These are phyloP conservation scores for Casuarina equisetifolia DNA, from an alignment of 306 rosid genomes.

Conservation along the genomic window DNA sequence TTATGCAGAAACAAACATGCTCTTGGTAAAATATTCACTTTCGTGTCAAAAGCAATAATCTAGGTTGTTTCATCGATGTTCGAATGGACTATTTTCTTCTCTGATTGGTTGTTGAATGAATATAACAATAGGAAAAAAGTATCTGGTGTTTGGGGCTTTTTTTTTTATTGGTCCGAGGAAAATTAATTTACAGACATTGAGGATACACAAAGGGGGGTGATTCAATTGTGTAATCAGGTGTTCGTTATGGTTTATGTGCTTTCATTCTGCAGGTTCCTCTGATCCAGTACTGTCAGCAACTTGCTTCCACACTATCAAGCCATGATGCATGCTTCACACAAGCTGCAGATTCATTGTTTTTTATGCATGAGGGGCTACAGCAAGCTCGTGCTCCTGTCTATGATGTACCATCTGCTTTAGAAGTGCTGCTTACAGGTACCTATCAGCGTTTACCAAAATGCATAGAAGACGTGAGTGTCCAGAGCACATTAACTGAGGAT, in stretches of 20 bases:
- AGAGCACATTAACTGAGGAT: conserved; percentile 67
- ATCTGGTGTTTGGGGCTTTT: not conserved
- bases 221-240: not conserved
- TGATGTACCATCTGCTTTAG: conserved; percentile 94
- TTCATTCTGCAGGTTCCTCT: conserved; percentile 73
- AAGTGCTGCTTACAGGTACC: conserved; percentile 78
- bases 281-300: conserved; percentile 90
- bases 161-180: not conserved
- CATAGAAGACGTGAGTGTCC: conserved; percentile 77
- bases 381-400: conserved; percentile 98
- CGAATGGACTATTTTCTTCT: not conserved
- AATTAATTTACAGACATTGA: not conserved
- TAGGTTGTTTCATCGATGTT: not conserved
- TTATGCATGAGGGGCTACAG: conserved; percentile 99
- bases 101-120: not conserved
- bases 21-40: not conserved
- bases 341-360: conserved; percentile 94
- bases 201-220: not conserved
- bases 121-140: not conserved
- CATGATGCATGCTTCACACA: conserved; percentile 96
- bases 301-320: conserved; percentile 83
- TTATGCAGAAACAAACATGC: too few relatives aligned
- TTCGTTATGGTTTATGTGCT: conserved; percentile 9
- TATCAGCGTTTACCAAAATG: conserved; percentile 88
- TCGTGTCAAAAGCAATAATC: not conserved